Evolutionary conservation across 139 green algal genomes (phyloP).

Genomic region (Choricystis sp.): DNA sequence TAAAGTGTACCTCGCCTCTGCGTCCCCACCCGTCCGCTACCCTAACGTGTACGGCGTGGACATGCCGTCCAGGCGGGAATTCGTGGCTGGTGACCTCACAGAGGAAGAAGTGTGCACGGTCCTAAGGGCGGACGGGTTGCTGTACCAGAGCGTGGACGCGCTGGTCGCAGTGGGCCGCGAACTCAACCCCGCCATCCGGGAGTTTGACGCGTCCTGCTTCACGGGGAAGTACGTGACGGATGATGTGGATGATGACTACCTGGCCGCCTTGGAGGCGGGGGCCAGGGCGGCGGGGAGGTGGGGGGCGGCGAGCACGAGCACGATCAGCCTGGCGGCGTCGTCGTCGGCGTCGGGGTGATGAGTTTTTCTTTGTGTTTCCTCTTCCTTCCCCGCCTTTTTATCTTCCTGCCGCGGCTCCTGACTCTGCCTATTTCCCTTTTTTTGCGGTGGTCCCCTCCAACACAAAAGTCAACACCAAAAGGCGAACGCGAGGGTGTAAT

Average conservation of each 20-base stretch:
- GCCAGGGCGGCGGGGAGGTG: conserved; percentile 23
- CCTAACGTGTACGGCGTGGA: conserved; percentile 99
- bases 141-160: conserved; percentile 82
- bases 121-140: conserved; percentile 77
- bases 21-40: conserved; percentile 78
- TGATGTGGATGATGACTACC: conserved; percentile 70
- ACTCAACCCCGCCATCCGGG: conserved; percentile 65
- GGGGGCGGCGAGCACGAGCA: conserved; percentile 12
- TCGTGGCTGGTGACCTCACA: conserved; percentile 69
- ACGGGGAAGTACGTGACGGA: conserved; percentile 62
- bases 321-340: conserved; percentile 8
- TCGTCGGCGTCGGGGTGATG: neutral
- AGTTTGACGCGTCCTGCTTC: conserved; percentile 91
- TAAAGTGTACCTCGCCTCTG: conserved; percentile 91
- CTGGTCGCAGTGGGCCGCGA: conserved; percentile 45
- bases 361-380: neutral
- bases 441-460: too few relatives aligned
- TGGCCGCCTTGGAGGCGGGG: conserved; percentile 44
- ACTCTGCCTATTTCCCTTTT: too few relatives aligned
- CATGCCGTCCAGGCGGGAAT: conserved; percentile 85
- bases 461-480: too few relatives aligned
- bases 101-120: conserved; percentile 55
- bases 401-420: too few relatives aligned
- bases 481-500: too few relatives aligned
- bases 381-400: too few relatives aligned